Base-by-base conservation (phyloP, 768 basidiomycete genomes). In the Termitomyces sp. region DNA sequence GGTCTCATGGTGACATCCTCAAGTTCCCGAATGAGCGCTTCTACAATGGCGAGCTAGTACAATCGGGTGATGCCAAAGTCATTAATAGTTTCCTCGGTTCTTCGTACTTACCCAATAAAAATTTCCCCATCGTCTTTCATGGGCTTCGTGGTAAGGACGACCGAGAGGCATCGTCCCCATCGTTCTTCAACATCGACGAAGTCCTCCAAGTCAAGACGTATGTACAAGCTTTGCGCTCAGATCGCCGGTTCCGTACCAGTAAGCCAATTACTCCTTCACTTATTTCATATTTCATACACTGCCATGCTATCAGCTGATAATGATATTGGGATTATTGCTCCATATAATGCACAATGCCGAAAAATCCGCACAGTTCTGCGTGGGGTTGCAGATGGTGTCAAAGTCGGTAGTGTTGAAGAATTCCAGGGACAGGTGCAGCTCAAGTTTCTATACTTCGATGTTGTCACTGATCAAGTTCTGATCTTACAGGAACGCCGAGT, bases 121-220 rank as follows among this genome's bases (percentile, higher is more conserved):
- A 74, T 1, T 87, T 86, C 67, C 86, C 87, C 0, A 69, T 89
- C 41, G 68, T 88, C 1, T 86, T 89, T 68, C 82, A 87, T 64
- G 75, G 79, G 3, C 71, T 87, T 12, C 62, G 71, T 16, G 87
- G 87, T 17, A 81, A 81, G 61, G 86, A 89, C 62, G 78, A 81
- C 25, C 78, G 85, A n/a, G 86, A 89, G 63, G 78, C 80, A 2
- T 76, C 79, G 0, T 87, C 86, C 0, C 87, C 86, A 1, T 88
- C 85, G 0, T 88, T 86, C 68, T 89, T 88, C 74, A 89, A 89
- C 57, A 77, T 82, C 37, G 77, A 82, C 29, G 86, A 89, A 61
- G 76, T 75, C 0, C 64, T 78, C 0, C 77, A 81, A 45, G 82
- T 87, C 45, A 81, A 79, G 60, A 61, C 64, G 0, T 88, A 87